A percentile compares a stretch with the other conserved stretches of the same genome.
These are phyloP conservation scores for Saccharomycopsis fodiens DNA, from an alignment of 805 yeast species.

Conservation along the genomic window DNA sequence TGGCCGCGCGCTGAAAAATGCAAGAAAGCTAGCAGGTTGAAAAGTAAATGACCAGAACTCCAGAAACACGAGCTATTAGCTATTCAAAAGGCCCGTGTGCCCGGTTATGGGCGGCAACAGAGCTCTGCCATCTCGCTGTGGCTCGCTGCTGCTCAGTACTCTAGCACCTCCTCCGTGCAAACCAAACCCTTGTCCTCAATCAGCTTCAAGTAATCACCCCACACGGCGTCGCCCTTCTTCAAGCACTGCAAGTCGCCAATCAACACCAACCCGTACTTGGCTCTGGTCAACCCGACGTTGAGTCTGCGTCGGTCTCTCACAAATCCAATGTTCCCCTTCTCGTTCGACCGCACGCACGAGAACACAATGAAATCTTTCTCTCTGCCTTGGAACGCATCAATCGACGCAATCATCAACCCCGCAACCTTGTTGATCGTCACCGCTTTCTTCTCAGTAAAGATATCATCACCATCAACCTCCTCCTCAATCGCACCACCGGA, in stretches of 20 bases:
- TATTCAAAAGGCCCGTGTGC: no score
- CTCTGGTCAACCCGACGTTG: constrained; percentile 69
- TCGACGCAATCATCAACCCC: constrained; percentile 44
- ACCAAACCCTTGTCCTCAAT: constrained; percentile 13
- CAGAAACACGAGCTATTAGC: neutral
- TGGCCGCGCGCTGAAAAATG: no score
- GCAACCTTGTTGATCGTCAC: constrained; percentile 40
- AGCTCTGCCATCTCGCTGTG: no score
- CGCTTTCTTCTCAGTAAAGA: constrained; percentile 37
- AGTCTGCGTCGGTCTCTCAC: constrained; percentile 52
- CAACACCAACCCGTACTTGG: constrained; percentile 52
- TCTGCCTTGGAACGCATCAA: constrained; percentile 92
- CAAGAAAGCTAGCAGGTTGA: no score
- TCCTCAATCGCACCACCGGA: constrained; percentile 36
- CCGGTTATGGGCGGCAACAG: no score
- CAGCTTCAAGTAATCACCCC: constrained; percentile 36
- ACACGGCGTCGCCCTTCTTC: constrained; percentile 35
- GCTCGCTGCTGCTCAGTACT: constrained; percentile 8
- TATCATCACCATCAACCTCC: constrained; percentile 57
- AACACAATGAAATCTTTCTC: constrained; percentile 77
- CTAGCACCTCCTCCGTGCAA: constrained; percentile 8
- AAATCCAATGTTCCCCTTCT: constrained; percentile 49
- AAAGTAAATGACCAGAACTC: neutral
- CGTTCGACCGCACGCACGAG: constrained; percentile 69
- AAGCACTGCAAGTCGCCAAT: constrained; percentile 54